phyloP scores from a whole-genome alignment of 2,329 filamentous ascomycete species.

The Gaeumannomyces tritici region DNA sequence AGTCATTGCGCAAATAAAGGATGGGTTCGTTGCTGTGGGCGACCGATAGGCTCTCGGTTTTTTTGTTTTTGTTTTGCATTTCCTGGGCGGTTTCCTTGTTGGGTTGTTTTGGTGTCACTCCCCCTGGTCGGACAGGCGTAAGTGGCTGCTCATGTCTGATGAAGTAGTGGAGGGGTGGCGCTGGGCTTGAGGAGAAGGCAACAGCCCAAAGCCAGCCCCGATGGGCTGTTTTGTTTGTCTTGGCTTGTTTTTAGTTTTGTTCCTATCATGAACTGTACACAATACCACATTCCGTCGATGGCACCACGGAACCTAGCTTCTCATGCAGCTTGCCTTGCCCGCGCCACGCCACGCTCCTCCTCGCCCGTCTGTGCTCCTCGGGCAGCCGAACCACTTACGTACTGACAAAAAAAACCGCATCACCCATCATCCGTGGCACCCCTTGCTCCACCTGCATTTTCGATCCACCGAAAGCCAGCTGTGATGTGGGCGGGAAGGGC shows the following conservation, averaged over 20 bases:
- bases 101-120: neutral
- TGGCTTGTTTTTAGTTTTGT: too few relatives aligned
- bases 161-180: neutral
- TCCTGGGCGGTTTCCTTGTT: neutral
- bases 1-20: constrained; percentile 32
- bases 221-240: neutral
- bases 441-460: neutral
- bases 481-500: neutral
- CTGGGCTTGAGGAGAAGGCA: neutral
- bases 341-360: too few relatives aligned
- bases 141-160: neutral
- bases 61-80: neutral
- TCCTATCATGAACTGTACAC: too few relatives aligned
- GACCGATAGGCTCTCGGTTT: neutral
- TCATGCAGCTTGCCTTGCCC: too few relatives aligned
- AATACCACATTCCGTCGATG: too few relatives aligned
- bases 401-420: too few relatives aligned
- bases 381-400: neutral
- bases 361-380: neutral
- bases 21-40: neutral
- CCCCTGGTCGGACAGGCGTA: neutral
- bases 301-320: too few relatives aligned
- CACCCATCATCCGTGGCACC: neutral
- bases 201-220: neutral
- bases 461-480: too few relatives aligned